Evolutionary conservation across 331 rosid species (phyloP).

Genomic region (Malus hybrid): DNA sequence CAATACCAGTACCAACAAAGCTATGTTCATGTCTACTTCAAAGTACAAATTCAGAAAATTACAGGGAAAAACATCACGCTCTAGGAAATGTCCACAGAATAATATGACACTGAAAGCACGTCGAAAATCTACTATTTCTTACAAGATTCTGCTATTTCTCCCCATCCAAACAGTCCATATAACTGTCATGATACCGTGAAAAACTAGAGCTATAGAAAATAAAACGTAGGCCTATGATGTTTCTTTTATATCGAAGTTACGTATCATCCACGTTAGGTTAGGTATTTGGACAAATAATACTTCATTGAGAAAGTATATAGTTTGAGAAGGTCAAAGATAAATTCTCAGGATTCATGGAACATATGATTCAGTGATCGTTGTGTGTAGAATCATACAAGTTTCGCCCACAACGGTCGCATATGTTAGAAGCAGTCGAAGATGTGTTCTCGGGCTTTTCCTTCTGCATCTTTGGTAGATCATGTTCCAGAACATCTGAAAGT

Average conservation of each 20-base stretch:
- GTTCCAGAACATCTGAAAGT: slow-evolving; percentile 60
- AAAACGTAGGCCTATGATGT: too few relatives aligned
- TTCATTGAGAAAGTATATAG: neutral
- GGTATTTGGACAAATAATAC: neutral
- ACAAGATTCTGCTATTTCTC: neutral
- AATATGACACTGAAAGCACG: too few relatives aligned
- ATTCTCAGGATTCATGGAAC: neutral
- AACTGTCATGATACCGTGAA: neutral
- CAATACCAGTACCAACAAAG: neutral
- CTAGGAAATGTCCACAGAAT: neutral
- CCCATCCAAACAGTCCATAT: neutral
- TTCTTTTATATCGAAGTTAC: neutral
- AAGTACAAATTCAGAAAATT: neutral
- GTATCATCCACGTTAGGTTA: neutral
- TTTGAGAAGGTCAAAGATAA: neutral
- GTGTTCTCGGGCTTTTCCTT: slow-evolving; percentile 50
- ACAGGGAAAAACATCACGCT: neutral
- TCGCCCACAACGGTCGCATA: slow-evolving; percentile 86
- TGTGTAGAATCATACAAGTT: slow-evolving; percentile 36
- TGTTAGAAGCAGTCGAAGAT: slow-evolving; percentile 29
- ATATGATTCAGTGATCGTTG: slow-evolving; percentile 6
- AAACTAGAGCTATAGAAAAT: neutral
- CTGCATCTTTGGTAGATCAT: slow-evolving; percentile 68
- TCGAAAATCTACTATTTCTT: neutral
- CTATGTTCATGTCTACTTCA: neutral